These are phyloP conservation scores for Ettlia oleoabundans DNA, from an alignment of 139 green algal genomes.

Conservation along the genomic window DNA sequence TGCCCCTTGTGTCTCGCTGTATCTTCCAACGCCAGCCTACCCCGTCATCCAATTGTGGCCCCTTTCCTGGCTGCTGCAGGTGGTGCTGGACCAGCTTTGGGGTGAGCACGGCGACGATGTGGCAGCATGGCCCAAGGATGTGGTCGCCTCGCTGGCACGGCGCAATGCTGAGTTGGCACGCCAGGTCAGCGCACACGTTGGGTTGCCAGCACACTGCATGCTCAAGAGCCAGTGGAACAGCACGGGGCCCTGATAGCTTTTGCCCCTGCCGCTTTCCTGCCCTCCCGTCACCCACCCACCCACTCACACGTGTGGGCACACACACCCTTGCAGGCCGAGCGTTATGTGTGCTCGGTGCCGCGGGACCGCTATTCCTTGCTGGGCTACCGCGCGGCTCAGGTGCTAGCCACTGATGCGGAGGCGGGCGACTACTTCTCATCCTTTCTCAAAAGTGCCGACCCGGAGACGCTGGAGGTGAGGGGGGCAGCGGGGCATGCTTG, in stretches of 20 bases:
- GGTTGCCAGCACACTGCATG: too few relatives aligned
- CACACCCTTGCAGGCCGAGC: slow-evolving; percentile 38
- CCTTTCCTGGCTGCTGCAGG: slow-evolving; percentile 38
- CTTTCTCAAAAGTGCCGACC: slow-evolving; percentile 11
- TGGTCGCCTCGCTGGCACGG: slow-evolving; percentile 56
- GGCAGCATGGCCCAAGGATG: slow-evolving; percentile 63
- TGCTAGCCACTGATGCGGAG: slow-evolving; percentile 28
- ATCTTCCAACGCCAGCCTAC: neutral
- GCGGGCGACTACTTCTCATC: slow-evolving; percentile 17
- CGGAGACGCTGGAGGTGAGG: neutral
- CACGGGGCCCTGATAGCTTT: neutral
- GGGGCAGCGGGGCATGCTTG: neutral
- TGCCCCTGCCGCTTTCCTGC: neutral
- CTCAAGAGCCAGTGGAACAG: neutral
- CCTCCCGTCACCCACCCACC: too few relatives aligned
- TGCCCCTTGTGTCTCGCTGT: neutral
- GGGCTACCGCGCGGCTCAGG: slow-evolving; percentile 31
- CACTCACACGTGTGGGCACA: too few relatives aligned
- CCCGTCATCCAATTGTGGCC: neutral
- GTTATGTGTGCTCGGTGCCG: slow-evolving; percentile 43
- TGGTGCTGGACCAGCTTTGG: slow-evolving; percentile 70
- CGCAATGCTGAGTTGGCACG: slow-evolving; percentile 49
- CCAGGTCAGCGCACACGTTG: slow-evolving; percentile 57
- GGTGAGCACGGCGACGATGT: slow-evolving; percentile 48
- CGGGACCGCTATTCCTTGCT: slow-evolving; percentile 37